These are phyloP conservation scores for Noccaea bulbosa DNA, from an alignment of 345 rosid species.

Conservation along the genomic window DNA sequence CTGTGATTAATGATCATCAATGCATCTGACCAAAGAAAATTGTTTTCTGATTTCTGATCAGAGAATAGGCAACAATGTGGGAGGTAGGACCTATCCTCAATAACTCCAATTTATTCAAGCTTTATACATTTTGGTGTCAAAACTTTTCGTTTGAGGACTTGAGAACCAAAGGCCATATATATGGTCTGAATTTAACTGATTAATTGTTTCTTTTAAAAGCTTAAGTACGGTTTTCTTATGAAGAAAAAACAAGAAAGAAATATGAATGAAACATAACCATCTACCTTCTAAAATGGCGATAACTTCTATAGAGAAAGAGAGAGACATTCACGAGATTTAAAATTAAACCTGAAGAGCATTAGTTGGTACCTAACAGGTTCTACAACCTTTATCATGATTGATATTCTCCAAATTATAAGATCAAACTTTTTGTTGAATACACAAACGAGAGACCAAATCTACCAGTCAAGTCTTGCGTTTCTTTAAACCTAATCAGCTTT, in stretches of 20 bases:
- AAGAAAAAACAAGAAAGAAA: not conserved
- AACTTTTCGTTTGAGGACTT: not conserved
- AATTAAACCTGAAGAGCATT: conserved; percentile 36
- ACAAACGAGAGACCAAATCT: conserved; percentile 39
- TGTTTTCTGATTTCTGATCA: conserved; percentile 32
- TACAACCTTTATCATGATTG: conserved; percentile 21
- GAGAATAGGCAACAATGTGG: conserved; percentile 28
- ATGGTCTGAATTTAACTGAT: conserved; percentile 10
- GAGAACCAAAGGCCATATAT: not conserved
- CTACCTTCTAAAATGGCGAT: conserved; percentile 16
- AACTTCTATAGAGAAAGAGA: conserved; percentile 4
- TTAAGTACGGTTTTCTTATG: too few relatives aligned
- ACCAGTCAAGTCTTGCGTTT: conserved; percentile 43
- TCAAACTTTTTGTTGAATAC: conserved; percentile 27
- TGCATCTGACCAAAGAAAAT: conserved; percentile 16
- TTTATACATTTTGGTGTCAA: conserved; percentile 31
- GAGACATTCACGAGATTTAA: conserved; percentile 4
- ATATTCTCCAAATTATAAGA: conserved; percentile 17
- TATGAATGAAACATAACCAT: not conserved
- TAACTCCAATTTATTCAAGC: conserved; percentile 31
- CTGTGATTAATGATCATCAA: conserved; percentile 31
- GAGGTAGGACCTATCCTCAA: conserved; percentile 41
- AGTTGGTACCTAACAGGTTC: conserved; percentile 45
- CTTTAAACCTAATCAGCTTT: conserved; percentile 30
- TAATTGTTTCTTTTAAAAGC: conserved; percentile 6